Evolutionary conservation across 768 basidiomycete genomes (phyloP).

Genomic region (Pseudohyphozyma bogoriensis): DNA sequence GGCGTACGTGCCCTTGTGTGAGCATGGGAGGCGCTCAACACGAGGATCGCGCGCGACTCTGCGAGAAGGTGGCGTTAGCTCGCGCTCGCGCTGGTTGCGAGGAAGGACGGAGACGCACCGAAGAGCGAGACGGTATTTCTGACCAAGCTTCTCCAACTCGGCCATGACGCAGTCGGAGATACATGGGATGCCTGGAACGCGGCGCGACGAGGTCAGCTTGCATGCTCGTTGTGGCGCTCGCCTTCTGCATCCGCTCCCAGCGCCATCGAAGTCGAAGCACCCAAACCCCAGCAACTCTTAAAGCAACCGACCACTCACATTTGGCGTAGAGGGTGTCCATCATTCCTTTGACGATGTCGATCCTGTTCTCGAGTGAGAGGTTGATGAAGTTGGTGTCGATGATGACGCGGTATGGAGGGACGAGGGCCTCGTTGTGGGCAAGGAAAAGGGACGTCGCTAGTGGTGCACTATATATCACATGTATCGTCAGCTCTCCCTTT

Average conservation of each 20-base stretch:
- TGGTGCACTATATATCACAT: slow-evolving; percentile 51
- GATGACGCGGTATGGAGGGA: slow-evolving; percentile 90
- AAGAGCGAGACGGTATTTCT: slow-evolving; percentile 85
- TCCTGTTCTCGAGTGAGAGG: slow-evolving; percentile 92
- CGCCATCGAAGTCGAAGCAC: no score
- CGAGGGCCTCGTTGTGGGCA: slow-evolving; percentile 87
- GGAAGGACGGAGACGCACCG: slow-evolving; percentile 49
- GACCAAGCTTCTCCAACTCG: slow-evolving; percentile 93
- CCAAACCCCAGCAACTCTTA: no score
- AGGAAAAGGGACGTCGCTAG: slow-evolving; percentile 87
- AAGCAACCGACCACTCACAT: slow-evolving; percentile 58
- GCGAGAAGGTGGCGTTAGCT: background rate
- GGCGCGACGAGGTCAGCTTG: background rate
- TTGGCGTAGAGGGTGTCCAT: slow-evolving; percentile 99
- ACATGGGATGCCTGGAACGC: slow-evolving; percentile 76
- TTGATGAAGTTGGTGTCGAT: slow-evolving; percentile 99
- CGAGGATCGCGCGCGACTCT: slow-evolving; percentile 95
- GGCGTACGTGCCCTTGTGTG: slow-evolving; percentile 93
- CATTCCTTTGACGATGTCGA: slow-evolving; percentile 94
- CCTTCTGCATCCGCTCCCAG: no score
- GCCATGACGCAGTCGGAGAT: slow-evolving; percentile 99
- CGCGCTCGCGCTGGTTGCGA: background rate
- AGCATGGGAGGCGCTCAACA: slow-evolving; percentile 85
- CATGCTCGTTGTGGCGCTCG: no score
- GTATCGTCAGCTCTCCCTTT: slow-evolving; percentile 8